These are phyloP conservation scores for Saccharomycopsis selenospora DNA, from an alignment of 805 yeast species.

Conservation along the genomic window DNA sequence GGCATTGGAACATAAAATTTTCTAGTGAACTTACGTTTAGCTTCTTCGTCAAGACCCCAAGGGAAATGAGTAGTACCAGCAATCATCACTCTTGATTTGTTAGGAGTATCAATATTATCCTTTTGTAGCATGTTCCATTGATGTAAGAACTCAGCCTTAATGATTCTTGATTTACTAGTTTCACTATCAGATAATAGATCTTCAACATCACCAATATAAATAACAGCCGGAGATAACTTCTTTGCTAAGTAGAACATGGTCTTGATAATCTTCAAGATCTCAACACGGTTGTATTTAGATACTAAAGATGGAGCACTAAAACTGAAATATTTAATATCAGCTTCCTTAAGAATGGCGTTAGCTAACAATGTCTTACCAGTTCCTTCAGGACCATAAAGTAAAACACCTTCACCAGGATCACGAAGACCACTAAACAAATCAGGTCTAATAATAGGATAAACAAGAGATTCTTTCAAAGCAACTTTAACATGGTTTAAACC, in stretches of 20 bases:
- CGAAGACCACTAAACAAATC: conserved; percentile 85
- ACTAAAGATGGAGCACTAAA: conserved; percentile 87
- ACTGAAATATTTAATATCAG: conserved; percentile 85
- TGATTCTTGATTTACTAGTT: conserved; percentile 64
- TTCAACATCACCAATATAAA: conserved; percentile 94
- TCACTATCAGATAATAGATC: conserved; percentile 74
- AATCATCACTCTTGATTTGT: conserved; percentile 71
- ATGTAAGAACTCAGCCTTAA: conserved; percentile 86
- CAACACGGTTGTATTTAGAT: conserved; percentile 79
- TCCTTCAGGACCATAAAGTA: conserved; percentile 97
- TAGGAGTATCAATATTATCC: conserved; percentile 36
- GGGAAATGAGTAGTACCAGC: conserved; percentile 94
- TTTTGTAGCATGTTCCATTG: conserved; percentile 92
- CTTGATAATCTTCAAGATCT: conserved; percentile 83
- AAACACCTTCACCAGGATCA: conserved; percentile 88
- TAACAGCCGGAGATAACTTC: conserved; percentile 84
- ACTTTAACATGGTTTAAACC: conserved; percentile 85
- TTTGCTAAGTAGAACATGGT: conserved; percentile 82
- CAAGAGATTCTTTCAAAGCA: conserved; percentile 89
- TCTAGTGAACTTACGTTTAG: conserved; percentile 85
- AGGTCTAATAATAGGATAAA: conserved; percentile 90
- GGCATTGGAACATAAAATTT: conserved; percentile 93
- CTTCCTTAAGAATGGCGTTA: conserved; percentile 92
- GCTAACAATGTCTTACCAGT: conserved; percentile 98
- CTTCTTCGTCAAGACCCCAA: conserved; percentile 97